Evolutionary conservation across 2,329 filamentous ascomycete genomes (phyloP).

Genomic region (Lachnellula occidentalis): DNA sequence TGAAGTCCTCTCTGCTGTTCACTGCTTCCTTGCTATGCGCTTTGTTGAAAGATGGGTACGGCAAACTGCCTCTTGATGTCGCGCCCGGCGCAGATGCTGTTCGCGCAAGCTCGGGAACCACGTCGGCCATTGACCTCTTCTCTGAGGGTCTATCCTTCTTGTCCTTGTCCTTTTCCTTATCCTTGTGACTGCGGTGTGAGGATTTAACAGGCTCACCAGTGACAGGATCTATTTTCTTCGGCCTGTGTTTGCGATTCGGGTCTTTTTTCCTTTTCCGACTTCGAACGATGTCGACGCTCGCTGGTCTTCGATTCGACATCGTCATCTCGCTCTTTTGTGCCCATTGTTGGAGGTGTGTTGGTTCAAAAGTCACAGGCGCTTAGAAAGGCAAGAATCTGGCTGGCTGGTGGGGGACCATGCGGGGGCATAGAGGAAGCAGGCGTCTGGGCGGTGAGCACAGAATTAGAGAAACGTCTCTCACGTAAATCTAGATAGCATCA

Average conservation of each 20-base stretch:
- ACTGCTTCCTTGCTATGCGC: constrained; percentile 86
- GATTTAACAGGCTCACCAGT: constrained; percentile 28
- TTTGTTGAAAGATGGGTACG: constrained; percentile 83
- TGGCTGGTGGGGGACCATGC: constrained; percentile 6
- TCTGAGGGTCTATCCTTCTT: constrained; percentile 6
- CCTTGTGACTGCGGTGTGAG: constrained; percentile 26
- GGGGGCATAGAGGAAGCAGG: constrained; percentile 1
- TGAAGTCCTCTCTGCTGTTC: constrained; percentile 41
- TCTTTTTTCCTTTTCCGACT: constrained; percentile 30
- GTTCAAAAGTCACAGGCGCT: constrained; percentile 16
- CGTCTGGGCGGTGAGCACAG: neutral
- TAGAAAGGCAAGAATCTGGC: constrained; percentile 9
- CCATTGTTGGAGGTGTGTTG: constrained; percentile 17
- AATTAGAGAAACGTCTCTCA: neutral
- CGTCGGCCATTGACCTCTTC: constrained; percentile 38
- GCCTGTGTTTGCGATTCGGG: constrained; percentile 29
- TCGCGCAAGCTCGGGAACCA: constrained; percentile 42
- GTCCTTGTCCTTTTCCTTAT: constrained; percentile 14
- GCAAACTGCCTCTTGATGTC: constrained; percentile 38
- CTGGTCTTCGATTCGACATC: constrained; percentile 23
- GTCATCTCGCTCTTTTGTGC: constrained; percentile 24
- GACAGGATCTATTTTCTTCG: constrained; percentile 28
- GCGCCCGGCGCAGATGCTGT: constrained; percentile 30
- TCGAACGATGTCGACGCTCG: constrained; percentile 27
- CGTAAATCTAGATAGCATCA: neutral